Conservation (phyloP, 208 protist species). For the Pavlovales sp. region DNA sequence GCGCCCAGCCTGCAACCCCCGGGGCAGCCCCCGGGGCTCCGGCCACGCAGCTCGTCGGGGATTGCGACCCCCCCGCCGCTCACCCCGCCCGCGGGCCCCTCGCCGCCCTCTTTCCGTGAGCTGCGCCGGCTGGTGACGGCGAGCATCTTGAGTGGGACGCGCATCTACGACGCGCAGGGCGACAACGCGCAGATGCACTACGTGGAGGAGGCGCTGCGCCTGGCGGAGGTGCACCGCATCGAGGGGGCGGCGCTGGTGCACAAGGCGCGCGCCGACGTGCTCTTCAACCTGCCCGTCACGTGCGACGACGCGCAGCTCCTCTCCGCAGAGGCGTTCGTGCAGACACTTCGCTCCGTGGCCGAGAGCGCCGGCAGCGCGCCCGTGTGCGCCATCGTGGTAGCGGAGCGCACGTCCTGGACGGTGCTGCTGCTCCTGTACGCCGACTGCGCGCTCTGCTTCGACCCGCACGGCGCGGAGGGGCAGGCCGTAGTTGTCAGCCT, state of each 20-base stretch:
- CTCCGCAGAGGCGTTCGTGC: neutral
- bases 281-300: neutral
- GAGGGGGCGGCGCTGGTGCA: neutral
- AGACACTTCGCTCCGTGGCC: neutral
- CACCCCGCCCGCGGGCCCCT: too few relatives aligned
- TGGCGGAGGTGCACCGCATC: neutral
- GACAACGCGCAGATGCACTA: neutral
- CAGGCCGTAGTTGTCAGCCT: neutral
- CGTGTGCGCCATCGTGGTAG: neutral
- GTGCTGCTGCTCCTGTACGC: neutral
- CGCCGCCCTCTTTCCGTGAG: neutral
- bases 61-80: too few relatives aligned
- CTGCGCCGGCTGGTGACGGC: neutral
- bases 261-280: neutral
- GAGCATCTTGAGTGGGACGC: neutral
- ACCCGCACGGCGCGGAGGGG: neutral
- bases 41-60: too few relatives aligned
- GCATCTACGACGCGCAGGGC: neutral
- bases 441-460: neutral
- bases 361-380: too few relatives aligned
- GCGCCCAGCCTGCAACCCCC: too few relatives aligned
- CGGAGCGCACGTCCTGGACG: neutral
- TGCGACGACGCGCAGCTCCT: neutral
- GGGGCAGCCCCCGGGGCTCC: too few relatives aligned
- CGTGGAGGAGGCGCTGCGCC: neutral